These are phyloP conservation scores for Crithidia brevicula DNA, from an alignment of 208 protist species.

Conservation along the genomic window DNA sequence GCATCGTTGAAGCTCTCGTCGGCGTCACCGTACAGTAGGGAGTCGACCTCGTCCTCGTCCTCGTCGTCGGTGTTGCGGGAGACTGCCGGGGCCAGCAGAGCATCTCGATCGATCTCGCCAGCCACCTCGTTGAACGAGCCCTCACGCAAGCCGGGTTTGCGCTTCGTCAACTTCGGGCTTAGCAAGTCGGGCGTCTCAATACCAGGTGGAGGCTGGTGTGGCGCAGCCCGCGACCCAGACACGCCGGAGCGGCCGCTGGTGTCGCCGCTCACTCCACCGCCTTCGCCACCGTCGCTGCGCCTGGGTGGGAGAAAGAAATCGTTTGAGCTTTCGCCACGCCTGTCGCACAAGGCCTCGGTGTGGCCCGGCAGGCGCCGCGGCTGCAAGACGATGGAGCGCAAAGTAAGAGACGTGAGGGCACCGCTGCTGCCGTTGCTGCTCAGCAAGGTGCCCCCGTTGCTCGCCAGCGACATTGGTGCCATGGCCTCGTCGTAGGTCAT, in stretches of 20 bases:
- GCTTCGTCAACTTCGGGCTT: constrained; percentile 5
- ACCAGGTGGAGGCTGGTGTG: constrained; percentile 1
- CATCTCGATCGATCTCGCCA: background rate
- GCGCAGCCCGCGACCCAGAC: background rate
- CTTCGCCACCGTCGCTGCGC: background rate
- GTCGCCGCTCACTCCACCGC: background rate
- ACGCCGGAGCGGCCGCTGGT: background rate
- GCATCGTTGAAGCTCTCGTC: background rate
- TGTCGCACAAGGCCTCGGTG: constrained; percentile 7
- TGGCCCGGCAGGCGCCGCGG: constrained; percentile 13
- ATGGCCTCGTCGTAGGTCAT: constrained; percentile 6
- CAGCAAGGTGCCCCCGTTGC: constrained; percentile 10
- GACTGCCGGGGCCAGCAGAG: background rate
- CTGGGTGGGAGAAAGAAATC: constrained; percentile 1
- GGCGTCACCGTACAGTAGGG: constrained; percentile 3
- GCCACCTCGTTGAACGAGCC: background rate
- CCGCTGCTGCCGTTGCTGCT: constrained; percentile 23
- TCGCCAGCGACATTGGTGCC: constrained; percentile 1
- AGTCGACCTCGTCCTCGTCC: constrained; percentile 1
- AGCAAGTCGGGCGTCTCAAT: background rate
- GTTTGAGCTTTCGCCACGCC: constrained; percentile 2
- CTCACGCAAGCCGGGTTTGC: background rate
- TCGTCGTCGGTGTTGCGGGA: background rate
- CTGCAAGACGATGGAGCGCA: constrained; percentile 29
- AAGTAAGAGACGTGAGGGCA: constrained; percentile 3